These are phyloP conservation scores for Thermochaetoides thermophila DNA, from an alignment of 495 filamentous ascomycete genomes.

Conservation along the genomic window DNA sequence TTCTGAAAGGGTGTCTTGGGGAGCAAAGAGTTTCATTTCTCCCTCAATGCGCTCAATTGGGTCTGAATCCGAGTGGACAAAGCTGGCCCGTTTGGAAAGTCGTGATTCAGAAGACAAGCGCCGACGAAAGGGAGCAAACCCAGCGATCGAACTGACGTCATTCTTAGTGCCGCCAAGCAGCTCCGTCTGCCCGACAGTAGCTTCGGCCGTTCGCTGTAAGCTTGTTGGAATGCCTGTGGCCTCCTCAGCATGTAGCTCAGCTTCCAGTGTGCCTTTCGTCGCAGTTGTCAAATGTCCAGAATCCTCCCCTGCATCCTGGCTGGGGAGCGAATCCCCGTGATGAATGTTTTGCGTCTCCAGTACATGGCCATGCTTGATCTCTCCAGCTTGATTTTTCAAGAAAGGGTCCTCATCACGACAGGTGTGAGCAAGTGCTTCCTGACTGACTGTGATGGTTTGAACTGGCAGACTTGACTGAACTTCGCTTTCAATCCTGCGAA, in stretches of 20 bases:
- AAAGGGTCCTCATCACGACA: neutral
- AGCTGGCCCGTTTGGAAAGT: slow-evolving; percentile 23
- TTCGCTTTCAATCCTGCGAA: slow-evolving; percentile 20
- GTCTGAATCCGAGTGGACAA: slow-evolving; percentile 35
- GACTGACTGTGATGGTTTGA: neutral
- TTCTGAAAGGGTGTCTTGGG: slow-evolving; percentile 37
- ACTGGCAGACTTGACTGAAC: neutral
- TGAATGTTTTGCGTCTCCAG: neutral
- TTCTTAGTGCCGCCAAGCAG: slow-evolving; percentile 13
- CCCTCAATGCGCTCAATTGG: slow-evolving; percentile 39
- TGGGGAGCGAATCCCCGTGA: too few relatives aligned
- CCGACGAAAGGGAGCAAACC: slow-evolving; percentile 24
- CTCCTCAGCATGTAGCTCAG: too few relatives aligned
- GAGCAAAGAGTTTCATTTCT: slow-evolving; percentile 40
- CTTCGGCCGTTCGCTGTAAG: too few relatives aligned
- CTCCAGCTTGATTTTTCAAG: neutral
- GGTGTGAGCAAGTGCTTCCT: neutral
- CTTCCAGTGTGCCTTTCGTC: too few relatives aligned
- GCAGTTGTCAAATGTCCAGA: too few relatives aligned
- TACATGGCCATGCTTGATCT: neutral
- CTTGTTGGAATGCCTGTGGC: too few relatives aligned
- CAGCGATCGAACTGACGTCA: slow-evolving; percentile 22
- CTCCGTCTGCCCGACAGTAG: too few relatives aligned
- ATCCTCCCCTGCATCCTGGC: too few relatives aligned
- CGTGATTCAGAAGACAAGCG: slow-evolving; percentile 24